Conservation (phyloP, 2,329 filamentous ascomycete genomes). For the Nannizziopsis arthrosporioides region DNA sequence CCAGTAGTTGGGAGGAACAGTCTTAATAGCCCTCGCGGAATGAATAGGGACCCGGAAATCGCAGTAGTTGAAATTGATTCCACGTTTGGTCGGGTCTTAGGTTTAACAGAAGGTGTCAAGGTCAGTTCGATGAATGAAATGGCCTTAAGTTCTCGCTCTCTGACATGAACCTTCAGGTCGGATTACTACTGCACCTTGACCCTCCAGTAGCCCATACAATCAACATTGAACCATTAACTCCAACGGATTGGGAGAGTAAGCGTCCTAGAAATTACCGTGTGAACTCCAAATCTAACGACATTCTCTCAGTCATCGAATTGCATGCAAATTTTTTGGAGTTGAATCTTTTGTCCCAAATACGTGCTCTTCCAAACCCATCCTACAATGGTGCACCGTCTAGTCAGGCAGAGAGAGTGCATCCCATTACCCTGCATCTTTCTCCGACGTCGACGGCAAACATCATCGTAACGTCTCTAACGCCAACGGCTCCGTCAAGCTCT, state of each 20-base stretch:
- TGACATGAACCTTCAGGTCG: constrained; percentile 37
- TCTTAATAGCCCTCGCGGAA: constrained; percentile 48
- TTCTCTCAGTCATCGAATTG: constrained; percentile 63
- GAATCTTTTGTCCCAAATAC: constrained; percentile 84
- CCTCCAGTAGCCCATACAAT: constrained; percentile 85
- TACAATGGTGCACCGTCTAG: constrained; percentile 42
- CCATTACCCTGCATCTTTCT: constrained; percentile 82
- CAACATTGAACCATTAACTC: constrained; percentile 89
- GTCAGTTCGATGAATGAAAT: constrained; percentile 35
- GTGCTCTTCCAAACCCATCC: constrained; percentile 77
- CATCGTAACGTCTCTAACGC: constrained; percentile 69
- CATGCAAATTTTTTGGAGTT: constrained; percentile 92
- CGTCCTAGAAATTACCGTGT: no score
- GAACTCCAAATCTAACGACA: constrained; percentile 10
- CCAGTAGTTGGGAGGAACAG: constrained; percentile 65
- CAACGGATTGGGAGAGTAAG: constrained; percentile 87
- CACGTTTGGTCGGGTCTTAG: constrained; percentile 65
- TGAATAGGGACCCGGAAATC: constrained; percentile 61
- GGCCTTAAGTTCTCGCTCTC: constrained; percentile 1
- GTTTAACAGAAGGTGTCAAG: constrained; percentile 70
- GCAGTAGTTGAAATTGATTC: constrained; percentile 76
- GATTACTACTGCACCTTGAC: constrained; percentile 66
- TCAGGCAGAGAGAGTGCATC: constrained; percentile 51
- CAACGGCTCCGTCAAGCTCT: constrained; percentile 53
- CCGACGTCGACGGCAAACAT: constrained; percentile 94